These are phyloP conservation scores for Arthroderma sp. DNA, from an alignment of 2,329 filamentous ascomycete genomes.

Conservation along the genomic window DNA sequence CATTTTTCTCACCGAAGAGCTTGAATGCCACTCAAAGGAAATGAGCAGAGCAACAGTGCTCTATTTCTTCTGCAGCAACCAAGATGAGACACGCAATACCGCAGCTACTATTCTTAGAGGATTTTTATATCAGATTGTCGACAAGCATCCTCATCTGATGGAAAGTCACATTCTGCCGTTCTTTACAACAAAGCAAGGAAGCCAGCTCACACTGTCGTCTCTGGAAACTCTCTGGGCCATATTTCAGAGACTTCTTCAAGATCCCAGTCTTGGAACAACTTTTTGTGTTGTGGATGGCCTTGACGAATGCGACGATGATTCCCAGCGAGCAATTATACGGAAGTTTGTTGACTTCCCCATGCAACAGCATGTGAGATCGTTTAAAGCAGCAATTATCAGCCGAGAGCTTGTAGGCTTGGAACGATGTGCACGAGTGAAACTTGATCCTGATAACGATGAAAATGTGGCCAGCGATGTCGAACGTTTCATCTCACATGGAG, in stretches of 20 bases:
- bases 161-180: constrained; percentile 7
- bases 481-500: constrained; percentile 14
- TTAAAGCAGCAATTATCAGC: constrained; percentile 9
- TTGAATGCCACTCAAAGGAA: not conserved
- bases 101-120: constrained; percentile 14
- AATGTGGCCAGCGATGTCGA: constrained; percentile 15
- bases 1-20: constrained; percentile 16
- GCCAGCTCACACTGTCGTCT: constrained; percentile 9
- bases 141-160: constrained; percentile 9
- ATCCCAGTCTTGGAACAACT: constrained; percentile 7
- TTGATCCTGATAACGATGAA: constrained; percentile 16
- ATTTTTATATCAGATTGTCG: constrained; percentile 16
- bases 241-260: constrained; percentile 11
- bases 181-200: constrained; percentile 8
- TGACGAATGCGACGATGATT: constrained; percentile 16
- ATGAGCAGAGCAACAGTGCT: not conserved
- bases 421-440: constrained; percentile 9
- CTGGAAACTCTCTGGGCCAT: constrained; percentile 13
- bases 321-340: constrained; percentile 5
- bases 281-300: constrained; percentile 19
- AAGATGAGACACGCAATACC: constrained; percentile 17
- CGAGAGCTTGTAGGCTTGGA: not conserved
- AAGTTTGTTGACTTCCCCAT: constrained; percentile 4
- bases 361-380: not conserved
- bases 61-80: constrained; percentile 16